Base-by-base conservation (phyloP, 768 basidiomycete genomes). In the Lactifluus piperatus region DNA sequence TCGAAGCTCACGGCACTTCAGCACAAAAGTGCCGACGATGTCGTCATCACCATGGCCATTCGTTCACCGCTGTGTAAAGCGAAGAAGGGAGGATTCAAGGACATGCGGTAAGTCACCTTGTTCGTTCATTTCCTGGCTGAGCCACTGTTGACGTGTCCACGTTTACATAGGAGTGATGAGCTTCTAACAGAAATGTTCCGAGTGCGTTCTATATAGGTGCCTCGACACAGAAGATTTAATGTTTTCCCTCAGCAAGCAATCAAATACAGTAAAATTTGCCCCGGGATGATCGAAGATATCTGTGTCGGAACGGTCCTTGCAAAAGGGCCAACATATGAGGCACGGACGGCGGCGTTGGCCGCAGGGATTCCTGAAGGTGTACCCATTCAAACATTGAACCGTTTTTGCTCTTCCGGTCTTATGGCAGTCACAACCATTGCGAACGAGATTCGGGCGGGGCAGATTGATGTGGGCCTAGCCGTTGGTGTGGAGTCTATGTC, bases 401-500 rank as follows among this genome's bases (percentile, higher is more conserved):
- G 91, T 30, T 89, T 90, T 70, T 93, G 90, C 67, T 88, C 88
- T 3, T 86, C 83, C 59, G 90, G 89, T 26, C 79, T 93, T n/a
- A 89, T 91, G 86, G 87, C 91, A 13, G 77, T 86, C 30, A 87
- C 85, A 10, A 78, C 79, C 30, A 82, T 92, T 56, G 80, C 87
- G 22, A 91, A 91, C 70, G 81, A 87, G 66, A 82, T 93, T 49
- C 77, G 81, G 16, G 77, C 77, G 11, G 86, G 88, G n/a, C 86
- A 91, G 68, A 88, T 91, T 45, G 81, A 90, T 45, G 76, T 91
- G 54, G 90, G 91, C 2, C 75, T 92, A 18, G 88, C 88, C 30
- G 70, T 91, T 49, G 93, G 91, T n/a, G 79, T 88, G 16, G 91
- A 94, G 71, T 87, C 83, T 71, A 92, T 95, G 92, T 85, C 85